phyloP scores from a whole-genome alignment of 768 basidiomycete species.

The Tylopilus sp. region DNA sequence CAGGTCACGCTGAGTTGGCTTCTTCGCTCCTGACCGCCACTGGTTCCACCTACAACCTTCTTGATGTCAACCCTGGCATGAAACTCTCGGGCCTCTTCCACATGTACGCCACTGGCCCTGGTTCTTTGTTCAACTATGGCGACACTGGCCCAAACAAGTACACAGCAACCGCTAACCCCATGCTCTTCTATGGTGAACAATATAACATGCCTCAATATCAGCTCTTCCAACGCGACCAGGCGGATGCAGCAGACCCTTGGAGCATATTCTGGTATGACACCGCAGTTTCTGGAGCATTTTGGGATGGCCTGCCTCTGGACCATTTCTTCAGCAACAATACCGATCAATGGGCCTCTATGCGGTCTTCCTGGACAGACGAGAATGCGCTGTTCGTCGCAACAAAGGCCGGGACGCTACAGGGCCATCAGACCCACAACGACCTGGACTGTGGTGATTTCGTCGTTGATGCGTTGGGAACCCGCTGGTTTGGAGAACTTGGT shows the following conservation, averaged over 20 bases:
- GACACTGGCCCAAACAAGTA: conserved; percentile 86
- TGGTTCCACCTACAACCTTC: conserved; percentile 75
- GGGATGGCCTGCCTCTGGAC: conserved; percentile 83
- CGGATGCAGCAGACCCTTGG: conserved; percentile 80
- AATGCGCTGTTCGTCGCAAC: conserved; percentile 82
- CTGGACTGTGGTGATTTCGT: conserved; percentile 96
- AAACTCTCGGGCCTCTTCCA: conserved; percentile 79
- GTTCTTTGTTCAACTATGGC: conserved; percentile 72
- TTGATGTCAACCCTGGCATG: conserved; percentile 68
- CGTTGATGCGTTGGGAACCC: conserved; percentile 85
- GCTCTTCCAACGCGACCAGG: conserved; percentile 89
- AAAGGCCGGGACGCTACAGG: conserved; percentile 78
- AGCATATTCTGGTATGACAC: conserved; percentile 96
- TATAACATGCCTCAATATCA: conserved; percentile 72
- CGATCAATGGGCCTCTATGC: conserved; percentile 89
- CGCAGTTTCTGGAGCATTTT: conserved; percentile 80
- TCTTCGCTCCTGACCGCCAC: conserved; percentile 81
- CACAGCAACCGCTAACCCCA: conserved; percentile 85
- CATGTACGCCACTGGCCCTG: conserved; percentile 82
- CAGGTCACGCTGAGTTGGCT: conserved; percentile 85
- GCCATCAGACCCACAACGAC: conserved; percentile 94
- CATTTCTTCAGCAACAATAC: conserved; percentile 66
- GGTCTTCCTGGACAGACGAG: conserved; percentile 89
- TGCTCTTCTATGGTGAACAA: conserved; percentile 72
- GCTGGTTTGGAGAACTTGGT: conserved; percentile 95